Base-by-base conservation (phyloP, 768 basidiomycete genomes). In the Trametes sanguinea region DNA sequence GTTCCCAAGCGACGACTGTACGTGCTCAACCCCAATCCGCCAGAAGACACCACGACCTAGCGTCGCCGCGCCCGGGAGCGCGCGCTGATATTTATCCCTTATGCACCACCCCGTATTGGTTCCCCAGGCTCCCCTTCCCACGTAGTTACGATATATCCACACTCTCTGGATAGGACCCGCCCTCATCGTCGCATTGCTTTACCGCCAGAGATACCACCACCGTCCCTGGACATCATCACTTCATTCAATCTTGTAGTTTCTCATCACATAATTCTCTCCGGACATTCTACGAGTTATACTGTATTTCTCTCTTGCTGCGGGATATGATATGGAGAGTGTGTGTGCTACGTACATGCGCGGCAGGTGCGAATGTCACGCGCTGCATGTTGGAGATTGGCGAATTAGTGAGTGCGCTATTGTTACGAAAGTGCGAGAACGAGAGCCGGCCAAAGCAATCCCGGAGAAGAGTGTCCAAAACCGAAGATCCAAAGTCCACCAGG, bases 1-100 rank as follows among this genome's bases (percentile, higher is more conserved):
- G 82, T 86, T 11, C 92, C 92, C 17, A 87, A 84, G 71, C 88
- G 90, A 66, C 85, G 83, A 69, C 75, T 94, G 58, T 85, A 85
- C 80, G 82, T 93, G 51, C 81, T 84, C 54, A 94, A 94, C 73
- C 89, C 63, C 16, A 64, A 60, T 44, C 63, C 63, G n/a, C 63
- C 88, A 13, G 71, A 70, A 58, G 58, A 60, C 8, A 55, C 62
- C 39, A 45, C 37, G 17, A 57, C 51, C 42, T 59, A 35, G 29
- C 45, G 22, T 9, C 33, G 46, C 5, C 37, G 39, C 22, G 8
- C 40, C 22, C 9, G 8, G 10, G 16, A 40, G 17, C 17, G 22
- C 40, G 44, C 22, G 10, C 43, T n/a, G 55, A 35, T 61, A 60
- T 59, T 63, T 65, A 62, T 63, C 55, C 54, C 35, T 61, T 64